phyloP scores from a whole-genome alignment of 306 rosid species.

The Medicago lupulina region DNA sequence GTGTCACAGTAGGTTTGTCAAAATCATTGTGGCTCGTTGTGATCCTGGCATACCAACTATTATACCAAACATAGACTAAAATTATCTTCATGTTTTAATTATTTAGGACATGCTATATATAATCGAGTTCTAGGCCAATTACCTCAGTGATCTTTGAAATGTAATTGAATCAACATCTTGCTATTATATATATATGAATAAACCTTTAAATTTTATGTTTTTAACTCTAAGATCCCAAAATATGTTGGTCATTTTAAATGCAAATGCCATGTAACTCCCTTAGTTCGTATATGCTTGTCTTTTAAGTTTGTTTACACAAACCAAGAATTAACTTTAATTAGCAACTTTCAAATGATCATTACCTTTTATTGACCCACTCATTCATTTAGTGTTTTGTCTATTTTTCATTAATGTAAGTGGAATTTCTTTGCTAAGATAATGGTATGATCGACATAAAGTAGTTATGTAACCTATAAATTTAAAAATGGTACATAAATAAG shows the following conservation, averaged over 20 bases:
- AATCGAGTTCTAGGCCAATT: not conserved
- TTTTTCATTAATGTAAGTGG: not conserved
- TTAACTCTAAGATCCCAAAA: slow-evolving; percentile 7
- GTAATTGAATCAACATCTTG: not conserved
- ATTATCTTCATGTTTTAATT: not conserved
- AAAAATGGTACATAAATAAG: not conserved
- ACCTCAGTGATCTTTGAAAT: not conserved
- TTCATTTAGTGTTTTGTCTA: not conserved
- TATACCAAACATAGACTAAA: not conserved
- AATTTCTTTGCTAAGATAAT: not conserved
- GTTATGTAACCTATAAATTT: not conserved
- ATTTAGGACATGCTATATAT: not conserved
- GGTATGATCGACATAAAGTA: not conserved
- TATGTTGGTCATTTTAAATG: slow-evolving; percentile 23
- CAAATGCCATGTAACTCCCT: not conserved
- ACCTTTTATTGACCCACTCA: not conserved
- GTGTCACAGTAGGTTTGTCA: too few relatives aligned
- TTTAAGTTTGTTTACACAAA: not conserved
- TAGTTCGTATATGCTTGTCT: not conserved
- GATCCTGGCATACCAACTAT: too few relatives aligned
- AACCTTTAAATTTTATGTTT: slow-evolving; percentile 1
- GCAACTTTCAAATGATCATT: not conserved
- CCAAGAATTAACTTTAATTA: not conserved
- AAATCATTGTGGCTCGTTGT: too few relatives aligned
- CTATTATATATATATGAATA: not conserved